Conservation (phyloP, 2,329 filamentous ascomycete species). For the Botryotinia convoluta region DNA sequence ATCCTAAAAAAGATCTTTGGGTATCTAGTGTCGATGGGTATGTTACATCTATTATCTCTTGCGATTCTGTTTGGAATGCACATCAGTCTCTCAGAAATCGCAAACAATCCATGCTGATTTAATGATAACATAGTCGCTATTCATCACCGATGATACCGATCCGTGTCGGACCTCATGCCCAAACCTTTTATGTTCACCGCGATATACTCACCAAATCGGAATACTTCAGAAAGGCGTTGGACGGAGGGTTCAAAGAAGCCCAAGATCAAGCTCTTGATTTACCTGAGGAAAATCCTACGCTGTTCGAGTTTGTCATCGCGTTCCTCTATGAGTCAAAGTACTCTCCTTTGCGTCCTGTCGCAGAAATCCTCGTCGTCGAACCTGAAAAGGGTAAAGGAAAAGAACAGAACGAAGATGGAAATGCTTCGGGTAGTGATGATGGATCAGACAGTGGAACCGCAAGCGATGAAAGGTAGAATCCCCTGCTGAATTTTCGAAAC, state of each 20-base stretch:
- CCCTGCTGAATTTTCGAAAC: background rate
- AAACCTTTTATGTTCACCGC: conserved; percentile 50
- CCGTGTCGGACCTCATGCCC: conserved; percentile 45
- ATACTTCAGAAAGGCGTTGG: conserved; percentile 50
- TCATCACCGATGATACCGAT: conserved; percentile 47
- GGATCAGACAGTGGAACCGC: conserved; percentile 39
- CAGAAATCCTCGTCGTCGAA: conserved; percentile 33
- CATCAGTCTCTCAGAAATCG: background rate
- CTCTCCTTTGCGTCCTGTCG: conserved; percentile 46
- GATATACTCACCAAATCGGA: conserved; percentile 47
- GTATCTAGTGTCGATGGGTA: conserved; percentile 50
- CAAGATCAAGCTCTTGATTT: conserved; percentile 47
- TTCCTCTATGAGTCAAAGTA: conserved; percentile 50
- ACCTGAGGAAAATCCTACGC: conserved; percentile 50
- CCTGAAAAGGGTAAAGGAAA: conserved; percentile 46
- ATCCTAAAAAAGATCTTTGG: conserved; percentile 49
- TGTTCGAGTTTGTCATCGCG: conserved; percentile 52
- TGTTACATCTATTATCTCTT: conserved; percentile 28
- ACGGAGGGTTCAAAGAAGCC: conserved; percentile 48
- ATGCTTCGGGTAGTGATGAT: conserved; percentile 31
- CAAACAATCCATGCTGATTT: background rate
- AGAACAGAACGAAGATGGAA: conserved; percentile 36
- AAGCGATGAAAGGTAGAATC: conserved; percentile 41
- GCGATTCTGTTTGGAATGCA: background rate
- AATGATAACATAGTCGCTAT: conserved; percentile 41